These are phyloP conservation scores for Pinguiococcus pyrenoidosus DNA, from an alignment of 108 stramenopile species.

Conservation along the genomic window DNA sequence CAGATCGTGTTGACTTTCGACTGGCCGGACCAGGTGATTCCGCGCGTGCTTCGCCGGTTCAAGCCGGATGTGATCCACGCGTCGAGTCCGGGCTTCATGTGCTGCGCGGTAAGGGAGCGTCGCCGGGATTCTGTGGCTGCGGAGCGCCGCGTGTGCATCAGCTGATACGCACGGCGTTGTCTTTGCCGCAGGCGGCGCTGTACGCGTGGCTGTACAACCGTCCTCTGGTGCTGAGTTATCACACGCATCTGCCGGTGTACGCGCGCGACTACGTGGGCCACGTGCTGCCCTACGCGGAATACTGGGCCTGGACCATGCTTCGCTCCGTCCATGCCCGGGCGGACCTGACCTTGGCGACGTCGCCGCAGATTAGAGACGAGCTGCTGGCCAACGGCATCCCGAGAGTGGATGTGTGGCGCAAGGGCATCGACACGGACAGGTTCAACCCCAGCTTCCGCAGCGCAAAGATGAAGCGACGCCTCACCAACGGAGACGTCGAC, in stretches of 20 bases:
- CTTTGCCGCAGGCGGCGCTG: too few relatives aligned
- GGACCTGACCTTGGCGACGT: constrained; percentile 78
- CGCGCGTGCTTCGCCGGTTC: constrained; percentile 61
- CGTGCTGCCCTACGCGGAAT: constrained; percentile 25
- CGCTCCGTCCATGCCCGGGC: constrained; percentile 65
- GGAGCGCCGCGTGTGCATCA: too few relatives aligned
- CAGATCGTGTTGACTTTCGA: constrained; percentile 75
- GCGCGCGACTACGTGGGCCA: constrained; percentile 63
- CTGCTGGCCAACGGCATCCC: constrained; percentile 62
- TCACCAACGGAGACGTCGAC: constrained; percentile 63
- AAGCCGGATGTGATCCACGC: constrained; percentile 88
- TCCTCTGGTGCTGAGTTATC: constrained; percentile 62
- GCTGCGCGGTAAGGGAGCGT: too few relatives aligned
- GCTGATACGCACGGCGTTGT: too few relatives aligned
- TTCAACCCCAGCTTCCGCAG: constrained; percentile 66
- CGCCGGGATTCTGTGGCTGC: too few relatives aligned
- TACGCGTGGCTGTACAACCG: constrained; percentile 25
- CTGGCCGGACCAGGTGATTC: constrained; percentile 6
- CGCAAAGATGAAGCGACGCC: constrained; percentile 51
- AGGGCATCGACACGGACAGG: constrained; percentile 78
- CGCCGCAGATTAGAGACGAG: constrained; percentile 76
- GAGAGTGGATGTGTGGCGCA: constrained; percentile 81
- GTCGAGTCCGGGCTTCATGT: constrained; percentile 74
- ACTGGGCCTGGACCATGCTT: constrained; percentile 53
- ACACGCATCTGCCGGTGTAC: constrained; percentile 85